These are phyloP conservation scores for Plasmopara viticola DNA, from an alignment of 352 stramenopile genomes.

Conservation along the genomic window DNA sequence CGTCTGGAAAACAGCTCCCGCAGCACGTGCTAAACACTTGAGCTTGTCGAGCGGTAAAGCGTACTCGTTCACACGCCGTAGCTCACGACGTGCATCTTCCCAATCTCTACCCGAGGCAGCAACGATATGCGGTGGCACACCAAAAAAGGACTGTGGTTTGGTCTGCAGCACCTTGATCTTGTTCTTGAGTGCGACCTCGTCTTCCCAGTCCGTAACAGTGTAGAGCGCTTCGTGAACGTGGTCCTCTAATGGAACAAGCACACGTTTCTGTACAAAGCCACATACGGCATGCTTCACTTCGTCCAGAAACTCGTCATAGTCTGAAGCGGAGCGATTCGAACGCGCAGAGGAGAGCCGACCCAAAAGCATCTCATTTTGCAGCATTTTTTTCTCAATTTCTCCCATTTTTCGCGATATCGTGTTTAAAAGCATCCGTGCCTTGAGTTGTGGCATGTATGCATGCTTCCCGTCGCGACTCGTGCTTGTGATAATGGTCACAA, in stretches of 20 bases:
- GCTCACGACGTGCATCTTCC: conserved; percentile 47
- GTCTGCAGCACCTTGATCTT: conserved; percentile 54
- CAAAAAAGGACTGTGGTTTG: conserved; percentile 50
- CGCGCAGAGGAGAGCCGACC: conserved; percentile 27
- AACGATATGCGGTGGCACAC: conserved; percentile 39
- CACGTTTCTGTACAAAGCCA: conserved; percentile 38
- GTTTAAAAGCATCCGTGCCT: conserved; percentile 42
- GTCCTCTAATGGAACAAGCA: conserved; percentile 56
- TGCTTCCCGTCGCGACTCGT: conserved; percentile 38
- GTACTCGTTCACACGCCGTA: conserved; percentile 49
- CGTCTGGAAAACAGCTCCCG: conserved; percentile 46
- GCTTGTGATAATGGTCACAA: conserved; percentile 32
- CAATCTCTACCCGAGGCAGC: conserved; percentile 40
- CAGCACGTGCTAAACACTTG: conserved; percentile 58
- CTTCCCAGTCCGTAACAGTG: conserved; percentile 40
- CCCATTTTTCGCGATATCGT: conserved; percentile 46
- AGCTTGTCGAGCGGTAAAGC: conserved; percentile 63
- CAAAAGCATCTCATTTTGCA: conserved; percentile 35
- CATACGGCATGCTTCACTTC: conserved; percentile 52
- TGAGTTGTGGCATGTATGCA: conserved; percentile 29
- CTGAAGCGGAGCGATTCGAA: conserved; percentile 30
- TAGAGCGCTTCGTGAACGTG: conserved; percentile 52
- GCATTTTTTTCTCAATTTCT: conserved; percentile 42
- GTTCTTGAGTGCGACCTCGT: conserved; percentile 35
- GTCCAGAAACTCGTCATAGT: conserved; percentile 57